A percentile compares a stretch with the other conserved stretches of the same genome.
These are phyloP conservation scores for Cytospora schulzeri DNA, from an alignment of 2,329 filamentous ascomycete species.

Conservation along the genomic window DNA sequence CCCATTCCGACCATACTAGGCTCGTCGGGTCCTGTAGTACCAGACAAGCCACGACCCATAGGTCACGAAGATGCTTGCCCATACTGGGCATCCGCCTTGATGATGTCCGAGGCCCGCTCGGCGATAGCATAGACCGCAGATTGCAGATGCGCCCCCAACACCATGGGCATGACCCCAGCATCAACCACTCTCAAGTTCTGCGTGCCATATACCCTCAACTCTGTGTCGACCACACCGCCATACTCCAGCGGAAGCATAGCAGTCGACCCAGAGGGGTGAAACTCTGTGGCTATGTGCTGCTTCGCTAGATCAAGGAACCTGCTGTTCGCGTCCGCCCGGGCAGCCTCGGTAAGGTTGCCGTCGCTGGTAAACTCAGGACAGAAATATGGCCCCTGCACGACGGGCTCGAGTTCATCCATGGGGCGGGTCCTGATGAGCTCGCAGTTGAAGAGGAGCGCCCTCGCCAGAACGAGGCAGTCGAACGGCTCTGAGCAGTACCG, in stretches of 20 bases:
- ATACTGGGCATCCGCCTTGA: slow-evolving; percentile 14
- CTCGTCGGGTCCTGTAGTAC: not conserved
- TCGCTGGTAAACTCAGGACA: slow-evolving; percentile 8
- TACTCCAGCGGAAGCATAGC: slow-evolving; percentile 26
- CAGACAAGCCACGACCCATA: not conserved
- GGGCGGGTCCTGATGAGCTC: slow-evolving; percentile 33
- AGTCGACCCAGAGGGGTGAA: slow-evolving; percentile 31
- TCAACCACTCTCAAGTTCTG: slow-evolving; percentile 49
- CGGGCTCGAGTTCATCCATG: slow-evolving; percentile 30
- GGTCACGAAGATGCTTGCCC: not conserved
- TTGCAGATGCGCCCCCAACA: slow-evolving; percentile 49
- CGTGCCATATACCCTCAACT: slow-evolving; percentile 49
- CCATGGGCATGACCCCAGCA: slow-evolving; percentile 51
- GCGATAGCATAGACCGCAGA: slow-evolving; percentile 54
- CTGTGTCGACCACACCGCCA: slow-evolving; percentile 47
- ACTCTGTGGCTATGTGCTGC: slow-evolving; percentile 30
- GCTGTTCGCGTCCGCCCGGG: slow-evolving; percentile 38
- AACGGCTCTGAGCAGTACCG: slow-evolving; percentile 50
- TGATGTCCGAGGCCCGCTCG: slow-evolving; percentile 44
- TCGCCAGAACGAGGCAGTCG: slow-evolving; percentile 49
- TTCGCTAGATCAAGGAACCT: slow-evolving; percentile 43
- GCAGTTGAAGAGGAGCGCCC: slow-evolving; percentile 49
- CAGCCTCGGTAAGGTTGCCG: slow-evolving; percentile 33
- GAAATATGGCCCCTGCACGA: slow-evolving; percentile 43
- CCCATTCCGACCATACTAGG: not conserved